A percentile compares a stretch with the other conserved stretches of the same genome.
These are phyloP conservation scores for Lindgomyces ingoldianus DNA, from an alignment of 495 filamentous ascomycete genomes.

Conservation along the genomic window DNA sequence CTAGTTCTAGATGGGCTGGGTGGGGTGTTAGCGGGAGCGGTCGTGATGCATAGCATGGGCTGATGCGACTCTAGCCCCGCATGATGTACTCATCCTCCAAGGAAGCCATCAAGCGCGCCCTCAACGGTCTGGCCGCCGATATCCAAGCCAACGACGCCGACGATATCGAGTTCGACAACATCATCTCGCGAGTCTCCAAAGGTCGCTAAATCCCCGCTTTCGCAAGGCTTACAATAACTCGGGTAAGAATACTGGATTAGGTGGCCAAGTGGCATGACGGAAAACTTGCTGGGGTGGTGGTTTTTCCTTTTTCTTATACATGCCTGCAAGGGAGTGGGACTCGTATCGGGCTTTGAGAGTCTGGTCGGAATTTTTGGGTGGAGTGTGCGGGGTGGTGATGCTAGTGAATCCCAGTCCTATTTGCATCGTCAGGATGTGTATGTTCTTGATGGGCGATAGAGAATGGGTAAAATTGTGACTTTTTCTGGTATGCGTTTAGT, in stretches of 20 bases:
- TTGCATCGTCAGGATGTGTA: conserved; percentile 19
- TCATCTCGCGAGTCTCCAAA: conserved; percentile 81
- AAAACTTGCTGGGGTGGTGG: too few species aligned
- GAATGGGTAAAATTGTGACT: conserved; percentile 19
- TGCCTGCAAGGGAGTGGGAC: too few species aligned
- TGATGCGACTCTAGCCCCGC: conserved; percentile 59
- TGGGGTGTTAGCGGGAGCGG: background rate
- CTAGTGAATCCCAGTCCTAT: background rate
- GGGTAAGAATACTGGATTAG: background rate
- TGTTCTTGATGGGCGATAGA: conserved; percentile 21
- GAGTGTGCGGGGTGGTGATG: background rate
- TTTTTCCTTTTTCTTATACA: too few species aligned
- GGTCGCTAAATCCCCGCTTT: conserved; percentile 48
- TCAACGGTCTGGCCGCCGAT: conserved; percentile 75
- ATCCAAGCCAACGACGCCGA: conserved; percentile 91
- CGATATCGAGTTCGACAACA: conserved; percentile 81
- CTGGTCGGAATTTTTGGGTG: background rate
- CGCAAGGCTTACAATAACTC: background rate
- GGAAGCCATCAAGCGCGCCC: conserved; percentile 82
- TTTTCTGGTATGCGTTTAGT: background rate
- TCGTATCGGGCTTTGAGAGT: background rate
- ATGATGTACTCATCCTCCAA: conserved; percentile 98
- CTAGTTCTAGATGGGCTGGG: background rate
- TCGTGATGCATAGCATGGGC: conserved; percentile 3
- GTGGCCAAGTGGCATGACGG: too few species aligned